A percentile compares a stretch with the other conserved stretches of the same genome.
Conservation (phyloP, 176 grass and related monocot genomes). For the barley (Hordeum vulgare) region DNA sequence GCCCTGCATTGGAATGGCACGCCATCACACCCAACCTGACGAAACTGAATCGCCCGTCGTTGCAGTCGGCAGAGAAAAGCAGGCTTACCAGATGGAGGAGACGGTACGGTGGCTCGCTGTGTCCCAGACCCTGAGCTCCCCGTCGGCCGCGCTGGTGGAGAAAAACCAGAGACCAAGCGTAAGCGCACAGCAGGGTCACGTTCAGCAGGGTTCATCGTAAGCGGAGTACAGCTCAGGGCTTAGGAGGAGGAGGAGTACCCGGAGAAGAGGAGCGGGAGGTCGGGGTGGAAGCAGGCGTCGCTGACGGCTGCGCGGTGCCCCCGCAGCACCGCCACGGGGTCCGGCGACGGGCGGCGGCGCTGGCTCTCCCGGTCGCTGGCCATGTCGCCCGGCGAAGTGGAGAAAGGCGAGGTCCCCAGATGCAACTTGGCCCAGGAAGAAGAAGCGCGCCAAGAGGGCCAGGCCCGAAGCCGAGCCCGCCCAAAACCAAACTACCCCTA, state of each 20-base stretch:
- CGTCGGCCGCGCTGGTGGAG: constrained; percentile 57
- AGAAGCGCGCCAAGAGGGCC: no score
- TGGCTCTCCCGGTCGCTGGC: background rate
- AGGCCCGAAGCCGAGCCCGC: no score
- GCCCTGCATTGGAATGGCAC: constrained; percentile 47
- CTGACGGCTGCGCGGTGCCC: constrained; percentile 76
- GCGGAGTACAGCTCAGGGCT: no score
- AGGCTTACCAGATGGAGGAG: constrained; percentile 56
- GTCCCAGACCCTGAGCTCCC: constrained; percentile 83
- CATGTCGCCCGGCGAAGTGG: constrained; percentile 3
- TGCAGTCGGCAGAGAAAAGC: background rate
- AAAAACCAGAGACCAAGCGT: background rate
- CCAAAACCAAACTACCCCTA: no score
- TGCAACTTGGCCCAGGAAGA: background rate
- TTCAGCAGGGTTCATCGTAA: background rate
- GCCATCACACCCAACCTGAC: background rate
- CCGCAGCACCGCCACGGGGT: constrained; percentile 69
- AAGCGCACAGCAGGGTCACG: background rate
- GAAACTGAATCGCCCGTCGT: background rate
- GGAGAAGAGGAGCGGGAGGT: constrained; percentile 69
- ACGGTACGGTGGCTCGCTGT: constrained; percentile 62
- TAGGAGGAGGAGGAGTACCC: constrained; percentile 36
- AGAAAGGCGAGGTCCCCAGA: no score
- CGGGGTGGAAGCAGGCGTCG: constrained; percentile 78
- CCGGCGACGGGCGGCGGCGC: constrained; percentile 49